Evolutionary conservation across 768 basidiomycete species (phyloP).

Genomic region (Flagelloscypha sp.): DNA sequence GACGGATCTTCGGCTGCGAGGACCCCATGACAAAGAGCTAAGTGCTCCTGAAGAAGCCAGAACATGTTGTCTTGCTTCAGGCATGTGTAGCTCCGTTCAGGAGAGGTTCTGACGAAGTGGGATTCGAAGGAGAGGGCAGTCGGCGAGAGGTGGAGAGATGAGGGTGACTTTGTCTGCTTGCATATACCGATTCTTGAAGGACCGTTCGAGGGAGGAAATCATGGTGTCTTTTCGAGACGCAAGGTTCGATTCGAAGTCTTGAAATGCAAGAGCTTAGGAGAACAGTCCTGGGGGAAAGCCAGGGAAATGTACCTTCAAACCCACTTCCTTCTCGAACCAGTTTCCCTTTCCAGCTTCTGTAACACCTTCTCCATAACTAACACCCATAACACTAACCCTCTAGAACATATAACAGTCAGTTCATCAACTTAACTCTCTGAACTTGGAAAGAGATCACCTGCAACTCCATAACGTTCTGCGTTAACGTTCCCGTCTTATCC

Average conservation of each 20-base stretch:
- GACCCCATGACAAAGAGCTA: conserved; percentile 89
- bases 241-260: conserved; percentile 64
- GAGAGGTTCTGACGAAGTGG: too few species aligned
- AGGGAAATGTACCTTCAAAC: too few species aligned
- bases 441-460: conserved; percentile 94
- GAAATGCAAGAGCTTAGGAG: conserved; percentile 54
- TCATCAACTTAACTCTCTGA: too few species aligned
- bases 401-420: too few species aligned
- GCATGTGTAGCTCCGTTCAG: conserved; percentile 51
- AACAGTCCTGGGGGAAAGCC: too few species aligned
- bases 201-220: conserved; percentile 62
- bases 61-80: conserved; percentile 67
- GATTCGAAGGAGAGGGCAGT: too few species aligned
- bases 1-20: conserved; percentile 69
- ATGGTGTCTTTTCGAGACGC: conserved; percentile 62
- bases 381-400: conserved; percentile 72
- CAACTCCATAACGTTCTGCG: conserved; percentile 98
- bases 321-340: conserved; percentile 81
- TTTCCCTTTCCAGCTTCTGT: conserved; percentile 94
- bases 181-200: conserved; percentile 84
- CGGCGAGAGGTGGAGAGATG: conserved; percentile 77
- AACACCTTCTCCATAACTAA: conserved; percentile 86
- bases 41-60: conserved; percentile 94
- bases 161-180: conserved; percentile 79
- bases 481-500: conserved; percentile 95